Conservation (phyloP, 192 early-diverging fungal genomes). For the Spinellus fusiger region DNA sequence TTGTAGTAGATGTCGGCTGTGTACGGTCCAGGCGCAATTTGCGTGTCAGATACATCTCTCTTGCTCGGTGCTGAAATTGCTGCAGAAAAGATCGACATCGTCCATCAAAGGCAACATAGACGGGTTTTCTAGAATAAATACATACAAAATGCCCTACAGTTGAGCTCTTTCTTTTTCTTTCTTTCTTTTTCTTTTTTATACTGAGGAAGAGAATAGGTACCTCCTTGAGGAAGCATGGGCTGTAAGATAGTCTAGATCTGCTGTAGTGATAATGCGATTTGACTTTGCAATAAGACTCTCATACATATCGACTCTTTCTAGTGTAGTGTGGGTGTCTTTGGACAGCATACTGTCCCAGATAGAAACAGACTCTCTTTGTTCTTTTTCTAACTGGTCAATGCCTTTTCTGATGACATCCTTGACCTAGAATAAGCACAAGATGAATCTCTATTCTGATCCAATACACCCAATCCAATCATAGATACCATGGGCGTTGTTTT, state of each 20-base stretch:
- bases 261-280: conserved; percentile 15
- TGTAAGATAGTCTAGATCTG: conserved; percentile 26
- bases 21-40: conserved; percentile 22
- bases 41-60: conserved; percentile 18
- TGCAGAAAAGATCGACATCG: conserved; percentile 14
- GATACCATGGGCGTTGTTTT: conserved; percentile 21
- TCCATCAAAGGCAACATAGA: conserved; percentile 27
- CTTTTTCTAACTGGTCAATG: background rate
- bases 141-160: background rate
- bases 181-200: background rate
- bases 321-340: background rate
- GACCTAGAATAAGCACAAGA: background rate
- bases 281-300: conserved; percentile 10
- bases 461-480: background rate
- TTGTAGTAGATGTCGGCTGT: background rate
- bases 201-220: background rate
- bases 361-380: background rate
- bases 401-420: conserved; percentile 8
- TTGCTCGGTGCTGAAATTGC: conserved; percentile 22
- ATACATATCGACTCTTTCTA: conserved; percentile 13
- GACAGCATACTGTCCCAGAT: conserved; percentile 13
- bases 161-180: background rate
- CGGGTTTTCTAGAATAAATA: conserved; percentile 23
- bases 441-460: background rate
- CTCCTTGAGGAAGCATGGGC: conserved; percentile 19